These are phyloP conservation scores for Mycena indigotica DNA, from an alignment of 768 basidiomycete genomes.

Conservation along the genomic window DNA sequence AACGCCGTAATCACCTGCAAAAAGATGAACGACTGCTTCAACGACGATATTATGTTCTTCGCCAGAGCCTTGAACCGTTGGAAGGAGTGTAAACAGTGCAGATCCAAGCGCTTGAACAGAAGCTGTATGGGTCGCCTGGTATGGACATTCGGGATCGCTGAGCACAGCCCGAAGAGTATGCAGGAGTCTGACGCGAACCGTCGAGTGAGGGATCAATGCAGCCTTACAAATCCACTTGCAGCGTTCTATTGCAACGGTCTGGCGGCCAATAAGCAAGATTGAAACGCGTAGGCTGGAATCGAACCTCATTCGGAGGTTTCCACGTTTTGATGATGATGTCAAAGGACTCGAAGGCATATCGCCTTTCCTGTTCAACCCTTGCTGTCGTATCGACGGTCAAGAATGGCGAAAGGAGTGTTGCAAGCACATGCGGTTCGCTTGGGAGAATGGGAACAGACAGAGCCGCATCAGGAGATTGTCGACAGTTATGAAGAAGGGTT, in stretches of 20 bases:
- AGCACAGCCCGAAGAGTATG: slow-evolving; percentile 50
- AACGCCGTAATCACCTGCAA: slow-evolving; percentile 20
- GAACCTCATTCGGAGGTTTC: slow-evolving; percentile 58
- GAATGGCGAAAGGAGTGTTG: slow-evolving; percentile 61
- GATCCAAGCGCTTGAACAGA: slow-evolving; percentile 56
- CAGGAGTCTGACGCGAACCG: slow-evolving; percentile 52
- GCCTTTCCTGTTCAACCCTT: slow-evolving; percentile 53
- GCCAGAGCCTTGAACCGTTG: slow-evolving; percentile 42
- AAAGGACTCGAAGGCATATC: slow-evolving; percentile 61
- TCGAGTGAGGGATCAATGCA: slow-evolving; percentile 43
- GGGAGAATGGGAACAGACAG: slow-evolving; percentile 45
- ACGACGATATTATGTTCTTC: slow-evolving; percentile 38
- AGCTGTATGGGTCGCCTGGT: slow-evolving; percentile 43
- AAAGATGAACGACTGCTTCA: slow-evolving; percentile 30
- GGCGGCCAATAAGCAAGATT: slow-evolving; percentile 2
- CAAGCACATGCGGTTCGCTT: slow-evolving; percentile 59
- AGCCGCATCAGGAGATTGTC: slow-evolving; percentile 31
- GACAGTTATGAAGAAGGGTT: slow-evolving; percentile 47
- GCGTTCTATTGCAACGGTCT: slow-evolving; percentile 56
- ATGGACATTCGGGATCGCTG: slow-evolving; percentile 44
- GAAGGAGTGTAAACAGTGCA: slow-evolving; percentile 53
- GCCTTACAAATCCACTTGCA: slow-evolving; percentile 75
- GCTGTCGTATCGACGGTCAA: slow-evolving; percentile 37
- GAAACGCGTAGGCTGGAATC: slow-evolving; percentile 8
- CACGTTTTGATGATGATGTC: slow-evolving; percentile 61